Percentiles rank a stretch among this genome's conserved stretches.
phyloP scores from a whole-genome alignment of 768 basidiomycete species.

The Royoungia palumana region DNA sequence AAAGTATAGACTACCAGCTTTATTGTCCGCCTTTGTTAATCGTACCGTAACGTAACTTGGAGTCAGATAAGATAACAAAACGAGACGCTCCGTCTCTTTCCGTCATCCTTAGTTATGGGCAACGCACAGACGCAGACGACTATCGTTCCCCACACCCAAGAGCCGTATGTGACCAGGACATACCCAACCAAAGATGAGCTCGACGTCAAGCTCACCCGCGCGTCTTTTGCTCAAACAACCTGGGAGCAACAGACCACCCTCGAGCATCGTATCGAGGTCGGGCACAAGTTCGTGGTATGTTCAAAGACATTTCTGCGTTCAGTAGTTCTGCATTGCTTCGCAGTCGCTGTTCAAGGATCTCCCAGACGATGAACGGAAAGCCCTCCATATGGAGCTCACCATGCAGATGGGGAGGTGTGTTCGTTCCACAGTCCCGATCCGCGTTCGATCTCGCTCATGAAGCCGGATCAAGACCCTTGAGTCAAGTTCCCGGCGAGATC shows the following conservation, averaged over 20 bases:
- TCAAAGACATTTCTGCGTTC: conserved; percentile 12
- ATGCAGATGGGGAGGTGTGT: conserved; percentile 89
- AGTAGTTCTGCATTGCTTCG: neutral
- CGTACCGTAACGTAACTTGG: too few relatives aligned
- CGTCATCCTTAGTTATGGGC: conserved; percentile 11
- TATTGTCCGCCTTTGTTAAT: neutral
- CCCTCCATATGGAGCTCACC: conserved; percentile 63
- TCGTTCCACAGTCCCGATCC: neutral
- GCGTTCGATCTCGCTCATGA: neutral
- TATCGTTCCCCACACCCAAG: conserved; percentile 76
- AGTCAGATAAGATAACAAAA: conserved; percentile 10
- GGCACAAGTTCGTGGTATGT: conserved; percentile 67
- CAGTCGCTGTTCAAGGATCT: conserved; percentile 49
- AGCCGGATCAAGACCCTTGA: conserved; percentile 57
- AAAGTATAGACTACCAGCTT: conserved; percentile 56
- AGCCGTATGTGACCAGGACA: conserved; percentile 51
- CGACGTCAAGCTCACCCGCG: conserved; percentile 52
- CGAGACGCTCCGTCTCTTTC: neutral
- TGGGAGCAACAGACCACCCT: conserved; percentile 67
- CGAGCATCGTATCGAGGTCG: conserved; percentile 63
- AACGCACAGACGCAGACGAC: conserved; percentile 61
- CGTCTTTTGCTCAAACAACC: conserved; percentile 64
- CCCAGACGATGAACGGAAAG: conserved; percentile 48
- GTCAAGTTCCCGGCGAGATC: conserved; percentile 76
- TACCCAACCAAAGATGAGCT: conserved; percentile 64